phyloP scores from a whole-genome alignment of 495 filamentous ascomycete genomes.

The Daldinia caldariorum region DNA sequence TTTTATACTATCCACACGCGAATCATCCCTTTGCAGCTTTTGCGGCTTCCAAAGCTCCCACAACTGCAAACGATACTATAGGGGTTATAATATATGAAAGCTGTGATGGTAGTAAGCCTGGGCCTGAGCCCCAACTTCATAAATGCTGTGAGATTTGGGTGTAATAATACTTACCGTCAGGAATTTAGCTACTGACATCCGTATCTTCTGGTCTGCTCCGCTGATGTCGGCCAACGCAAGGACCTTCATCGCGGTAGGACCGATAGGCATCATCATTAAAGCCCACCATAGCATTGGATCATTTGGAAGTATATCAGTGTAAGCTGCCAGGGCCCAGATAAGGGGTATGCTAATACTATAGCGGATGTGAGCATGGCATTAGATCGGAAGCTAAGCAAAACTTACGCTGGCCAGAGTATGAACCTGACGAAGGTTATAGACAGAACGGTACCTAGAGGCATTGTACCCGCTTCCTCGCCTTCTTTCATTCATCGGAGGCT shows the following conservation, averaged over 20 bases:
- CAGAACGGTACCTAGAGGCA: conserved; percentile 62
- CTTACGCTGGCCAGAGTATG: conserved; percentile 70
- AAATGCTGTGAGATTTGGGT: conserved; percentile 7
- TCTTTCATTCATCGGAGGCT: conserved; percentile 63
- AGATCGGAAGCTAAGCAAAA: conserved; percentile 15
- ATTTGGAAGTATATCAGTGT: conserved; percentile 62
- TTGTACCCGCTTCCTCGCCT: conserved; percentile 45
- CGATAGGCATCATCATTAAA: conserved; percentile 81
- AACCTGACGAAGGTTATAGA: conserved; percentile 70
- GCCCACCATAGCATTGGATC: conserved; percentile 82
- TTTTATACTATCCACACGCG: background rate
- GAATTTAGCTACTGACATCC: conserved; percentile 76
- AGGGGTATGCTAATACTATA: conserved; percentile 60
- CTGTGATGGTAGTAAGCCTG: conserved; percentile 17
- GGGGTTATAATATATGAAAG: conserved; percentile 48
- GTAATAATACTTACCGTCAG: conserved; percentile 66
- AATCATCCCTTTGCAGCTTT: conserved; percentile 27
- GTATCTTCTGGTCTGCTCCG: conserved; percentile 64
- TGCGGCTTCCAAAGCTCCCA: conserved; percentile 45
- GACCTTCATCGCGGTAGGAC: conserved; percentile 76
- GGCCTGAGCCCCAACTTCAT: background rate
- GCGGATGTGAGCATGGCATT: conserved; percentile 14
- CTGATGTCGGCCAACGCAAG: conserved; percentile 73
- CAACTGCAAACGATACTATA: conserved; percentile 50
- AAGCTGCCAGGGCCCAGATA: conserved; percentile 69